Percentiles rank a stretch among this genome's conserved stretches.
Conservation (phyloP, 345 rosid genomes). For the Clausena lansium region DNA sequence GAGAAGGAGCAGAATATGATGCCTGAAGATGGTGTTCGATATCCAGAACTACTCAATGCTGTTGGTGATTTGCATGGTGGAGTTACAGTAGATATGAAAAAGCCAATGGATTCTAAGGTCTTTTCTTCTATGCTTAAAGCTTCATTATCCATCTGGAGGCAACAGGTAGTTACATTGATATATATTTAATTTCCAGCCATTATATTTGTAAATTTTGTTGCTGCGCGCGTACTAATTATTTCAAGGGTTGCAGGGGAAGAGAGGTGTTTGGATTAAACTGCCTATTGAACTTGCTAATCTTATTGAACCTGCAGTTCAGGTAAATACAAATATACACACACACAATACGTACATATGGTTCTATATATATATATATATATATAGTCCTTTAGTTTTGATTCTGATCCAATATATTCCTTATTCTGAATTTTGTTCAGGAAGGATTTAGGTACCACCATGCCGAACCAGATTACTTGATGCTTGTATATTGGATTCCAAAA, state of each 20-base stretch:
- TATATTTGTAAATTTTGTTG: conserved; percentile 43
- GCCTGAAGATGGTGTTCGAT: conserved; percentile 18
- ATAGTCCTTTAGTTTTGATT: not conserved
- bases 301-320: conserved; percentile 51
- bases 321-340: conserved; percentile 6
- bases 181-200: not conserved
- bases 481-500: conserved; percentile 57
- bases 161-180: conserved; percentile 35
- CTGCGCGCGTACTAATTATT: not conserved
- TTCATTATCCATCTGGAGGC: conserved; percentile 53
- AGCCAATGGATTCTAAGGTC: conserved; percentile 37
- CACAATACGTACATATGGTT: too few species aligned
- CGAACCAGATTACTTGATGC: conserved; percentile 73
- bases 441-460: conserved; percentile 76
- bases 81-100: conserved; percentile 39
- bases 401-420: not conserved
- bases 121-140: conserved; percentile 48
- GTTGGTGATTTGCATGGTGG: conserved; percentile 55
- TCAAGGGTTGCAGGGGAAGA: conserved; percentile 51
- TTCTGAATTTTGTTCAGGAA: conserved; percentile 34
- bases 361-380: too few species aligned
- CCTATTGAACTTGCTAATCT: conserved; percentile 49
- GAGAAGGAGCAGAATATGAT: conserved; percentile 13
- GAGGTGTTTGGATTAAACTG: conserved; percentile 72
- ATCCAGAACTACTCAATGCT: conserved; percentile 33